phyloP scores from a whole-genome alignment of 2,329 filamentous ascomycete species.

The Venturia aucupariae region DNA sequence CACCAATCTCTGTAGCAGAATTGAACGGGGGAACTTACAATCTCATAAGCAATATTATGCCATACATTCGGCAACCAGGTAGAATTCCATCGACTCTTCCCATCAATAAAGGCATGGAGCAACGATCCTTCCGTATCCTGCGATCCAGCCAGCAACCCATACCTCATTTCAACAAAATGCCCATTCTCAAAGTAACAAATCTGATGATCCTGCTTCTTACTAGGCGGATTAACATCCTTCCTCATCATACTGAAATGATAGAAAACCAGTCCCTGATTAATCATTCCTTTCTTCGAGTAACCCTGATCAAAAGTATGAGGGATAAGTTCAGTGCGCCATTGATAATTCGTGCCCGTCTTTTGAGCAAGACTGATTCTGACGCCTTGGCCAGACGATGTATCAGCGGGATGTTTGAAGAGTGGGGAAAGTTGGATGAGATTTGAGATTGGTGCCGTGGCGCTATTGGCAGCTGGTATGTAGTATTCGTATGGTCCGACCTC shows the following conservation, averaged over 20 bases:
- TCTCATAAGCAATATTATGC: slow-evolving; percentile 69
- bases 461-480: slow-evolving; percentile 56
- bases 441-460: slow-evolving; percentile 35
- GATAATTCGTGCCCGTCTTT: slow-evolving; percentile 56
- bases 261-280: slow-evolving; percentile 57
- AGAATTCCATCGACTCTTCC: slow-evolving; percentile 53
- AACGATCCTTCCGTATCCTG: slow-evolving; percentile 42
- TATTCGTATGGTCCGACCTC: slow-evolving; percentile 62
- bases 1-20: slow-evolving; percentile 7
- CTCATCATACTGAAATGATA: slow-evolving; percentile 65
- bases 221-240: slow-evolving; percentile 50
- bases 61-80: slow-evolving; percentile 54
- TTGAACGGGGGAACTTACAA: slow-evolving; percentile 31
- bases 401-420: slow-evolving; percentile 55
- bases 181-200: slow-evolving; percentile 51
- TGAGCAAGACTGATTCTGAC: slow-evolving; percentile 57
- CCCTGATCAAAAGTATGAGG: slow-evolving; percentile 33
- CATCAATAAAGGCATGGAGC: slow-evolving; percentile 56
- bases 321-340: slow-evolving; percentile 67
- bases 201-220: slow-evolving; percentile 57
- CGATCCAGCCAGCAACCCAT: slow-evolving; percentile 48
- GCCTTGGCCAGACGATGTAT: slow-evolving; percentile 52
- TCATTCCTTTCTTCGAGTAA: slow-evolving; percentile 39
- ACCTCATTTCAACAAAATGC: slow-evolving; percentile 68
- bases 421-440: slow-evolving; percentile 55